Evolutionary conservation across 768 basidiomycete genomes (phyloP), one percentile per base, ranked within the genome.

Genomic region (Tremella fuciformis): DNA sequence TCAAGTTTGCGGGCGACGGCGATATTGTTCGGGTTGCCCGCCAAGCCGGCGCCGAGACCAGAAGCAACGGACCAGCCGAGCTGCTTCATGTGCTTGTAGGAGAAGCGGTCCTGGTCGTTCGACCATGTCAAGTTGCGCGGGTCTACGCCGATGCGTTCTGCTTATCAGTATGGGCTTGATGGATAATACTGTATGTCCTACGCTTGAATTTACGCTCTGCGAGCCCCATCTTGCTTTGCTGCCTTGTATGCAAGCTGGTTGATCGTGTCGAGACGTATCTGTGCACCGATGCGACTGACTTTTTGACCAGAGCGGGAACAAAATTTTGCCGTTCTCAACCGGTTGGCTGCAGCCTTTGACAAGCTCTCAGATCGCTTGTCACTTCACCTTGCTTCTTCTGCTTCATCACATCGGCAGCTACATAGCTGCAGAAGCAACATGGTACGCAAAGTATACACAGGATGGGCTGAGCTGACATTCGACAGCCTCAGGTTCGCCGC

Each of bases 101-200:
- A 77, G 64, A 78, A 78, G 11, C 76, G 65, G 29, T 57, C 59
- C 16, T 71, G 69, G 55, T 78, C 76, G 54, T 74, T 66, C 22
- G 71, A 71, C 77, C 77, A 78, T 41, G 69, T 65, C 16, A 78
- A 62, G 59, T 78, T 78, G n/a, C 77, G 67, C 13, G 77, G 77
- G 64, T 78, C 77, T 50, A 64, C 56, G 13, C 76, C 74, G 53
- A 76, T 75, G 40, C 70, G 66, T 61, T 77, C 71, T 70, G 62
- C 4, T 25, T 21, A 13, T 19, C 8, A 46, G 8, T 26, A 50
- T 16, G 13, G 19, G 6, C 13, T 18, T 18, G 41, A 46, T 51
- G n/a, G 38, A n/a, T 9, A 13, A 25, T 22, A 7, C 8, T 29
- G 25, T 50, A 50, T 22, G 4, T 22, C 21, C 60, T 29, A 68